phyloP scores from a whole-genome alignment of 129 eudicot species.

The Chrysanthemum makinoi region DNA sequence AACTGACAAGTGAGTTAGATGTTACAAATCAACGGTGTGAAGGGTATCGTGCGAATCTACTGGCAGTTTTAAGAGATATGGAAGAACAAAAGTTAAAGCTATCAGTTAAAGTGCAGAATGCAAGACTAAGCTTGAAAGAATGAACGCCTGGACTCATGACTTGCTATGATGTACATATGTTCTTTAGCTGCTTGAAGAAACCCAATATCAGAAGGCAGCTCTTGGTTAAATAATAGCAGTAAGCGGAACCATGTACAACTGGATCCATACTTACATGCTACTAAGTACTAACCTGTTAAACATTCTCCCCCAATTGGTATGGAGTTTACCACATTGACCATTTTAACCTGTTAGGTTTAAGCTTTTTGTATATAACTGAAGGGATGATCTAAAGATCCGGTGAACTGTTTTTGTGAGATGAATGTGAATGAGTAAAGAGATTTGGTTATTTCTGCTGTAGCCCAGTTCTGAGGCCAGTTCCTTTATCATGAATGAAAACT shows the following conservation, averaged over 20 bases:
- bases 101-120: slow-evolving; percentile 49
- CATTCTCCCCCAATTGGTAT: slow-evolving; percentile 4
- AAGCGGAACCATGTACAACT: background rate
- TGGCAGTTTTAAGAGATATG: slow-evolving; percentile 44
- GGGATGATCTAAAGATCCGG: background rate
- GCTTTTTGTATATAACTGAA: background rate
- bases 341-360: background rate
- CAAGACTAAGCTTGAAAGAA: slow-evolving; percentile 43
- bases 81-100: slow-evolving; percentile 46
- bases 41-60: slow-evolving; percentile 41
- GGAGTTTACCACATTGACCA: background rate
- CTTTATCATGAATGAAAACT: background rate
- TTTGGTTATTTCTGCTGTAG: background rate
- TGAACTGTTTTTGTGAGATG: background rate
- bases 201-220: background rate
- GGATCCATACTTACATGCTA: background rate
- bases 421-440: background rate
- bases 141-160: slow-evolving; percentile 4
- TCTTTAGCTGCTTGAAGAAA: background rate
- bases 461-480: background rate
- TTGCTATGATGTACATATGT: slow-evolving; percentile 16
- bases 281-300: background rate
- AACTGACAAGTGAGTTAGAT: slow-evolving; percentile 31
- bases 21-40: slow-evolving; percentile 30
- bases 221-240: background rate